These are phyloP conservation scores for Tuber melanosporum DNA, from an alignment of 495 filamentous ascomycete species.

Conservation along the genomic window DNA sequence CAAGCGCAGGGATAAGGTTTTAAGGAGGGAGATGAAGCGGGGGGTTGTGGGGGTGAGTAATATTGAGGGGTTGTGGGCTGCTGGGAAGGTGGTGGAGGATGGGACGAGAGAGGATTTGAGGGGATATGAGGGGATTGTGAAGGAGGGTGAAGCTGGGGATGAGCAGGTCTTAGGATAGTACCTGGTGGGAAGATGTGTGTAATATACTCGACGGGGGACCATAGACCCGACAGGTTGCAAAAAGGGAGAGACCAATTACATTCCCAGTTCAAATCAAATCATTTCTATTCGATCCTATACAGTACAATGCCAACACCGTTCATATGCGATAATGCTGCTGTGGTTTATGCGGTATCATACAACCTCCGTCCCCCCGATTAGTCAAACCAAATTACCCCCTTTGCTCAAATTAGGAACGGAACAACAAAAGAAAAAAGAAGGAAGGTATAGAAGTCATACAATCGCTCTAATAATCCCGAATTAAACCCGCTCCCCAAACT, in stretches of 20 bases:
- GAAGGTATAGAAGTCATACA: background rate
- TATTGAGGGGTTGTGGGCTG: background rate
- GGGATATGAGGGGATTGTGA: too few relatives aligned
- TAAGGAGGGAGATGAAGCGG: background rate
- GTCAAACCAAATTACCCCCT: background rate
- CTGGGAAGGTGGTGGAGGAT: background rate
- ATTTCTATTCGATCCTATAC: background rate
- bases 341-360: background rate
- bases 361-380: background rate
- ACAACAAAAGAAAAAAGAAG: background rate
- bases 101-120: background rate
- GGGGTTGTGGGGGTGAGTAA: background rate
- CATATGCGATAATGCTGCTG: background rate
- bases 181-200: background rate
- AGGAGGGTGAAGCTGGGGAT: background rate
- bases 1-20: slow-evolving; percentile 15
- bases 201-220: background rate
- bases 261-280: background rate
- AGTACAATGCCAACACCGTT: background rate
- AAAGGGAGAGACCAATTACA: background rate
- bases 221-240: background rate
- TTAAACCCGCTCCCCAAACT: slow-evolving; percentile 88
- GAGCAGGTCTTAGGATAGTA: background rate
- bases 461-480: slow-evolving; percentile 34
- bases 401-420: background rate